Base-by-base conservation (phyloP, 1,284 basidiomycete genomes). In the Xanthoconium separans region DNA sequence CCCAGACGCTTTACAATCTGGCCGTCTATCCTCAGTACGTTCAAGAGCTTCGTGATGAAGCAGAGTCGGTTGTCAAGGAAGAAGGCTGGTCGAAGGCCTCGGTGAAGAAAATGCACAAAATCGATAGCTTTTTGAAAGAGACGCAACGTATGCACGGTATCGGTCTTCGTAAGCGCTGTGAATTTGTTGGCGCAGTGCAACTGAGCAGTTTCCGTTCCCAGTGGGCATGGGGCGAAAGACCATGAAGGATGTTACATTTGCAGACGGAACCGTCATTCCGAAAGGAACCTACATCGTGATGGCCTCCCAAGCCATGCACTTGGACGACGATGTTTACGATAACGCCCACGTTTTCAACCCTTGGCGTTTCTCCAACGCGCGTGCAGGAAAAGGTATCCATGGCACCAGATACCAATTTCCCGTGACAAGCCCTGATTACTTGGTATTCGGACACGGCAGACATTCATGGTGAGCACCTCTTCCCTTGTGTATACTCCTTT, bases 121-220 rank as follows among this genome's bases (percentile, higher is more conserved):
- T 78, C 1, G 79, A 81, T 61, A 81, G 78, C 57, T 77, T 81
- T 62, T 31, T 80, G 36, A 71, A 70, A 44, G 80, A 81, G 61
- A 67, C 68, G 1, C 68, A 72, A 51, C 69, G 79, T 2, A 45
- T 71, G 20, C 61, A 69, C 37, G 66, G 70, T 0, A 27, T 72
- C 50, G 47, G 22, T 53, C 15, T 27, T 7, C 18, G 20, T 40
- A 10, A 22, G 39, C 22, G 9, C n/a, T 8, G 36, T n/a, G 5
- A 16, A 11, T 10, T 10, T 18, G 16, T 16, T 18, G 10, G 16
- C n/a, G 1, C 36, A n/a, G 36, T 16, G 36, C 36, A n/a, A 36
- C n/a, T 36, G 7, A 36, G 7, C 4, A 2, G 39, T 22, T 22
- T 37, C 5, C 27, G 39, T 4, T 11, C 3, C 10, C 31, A 50